Percentiles rank a stretch among this genome's conserved stretches.
Evolutionary conservation across 495 filamentous ascomycete genomes (phyloP).

Genomic region (Glonium stellatum): DNA sequence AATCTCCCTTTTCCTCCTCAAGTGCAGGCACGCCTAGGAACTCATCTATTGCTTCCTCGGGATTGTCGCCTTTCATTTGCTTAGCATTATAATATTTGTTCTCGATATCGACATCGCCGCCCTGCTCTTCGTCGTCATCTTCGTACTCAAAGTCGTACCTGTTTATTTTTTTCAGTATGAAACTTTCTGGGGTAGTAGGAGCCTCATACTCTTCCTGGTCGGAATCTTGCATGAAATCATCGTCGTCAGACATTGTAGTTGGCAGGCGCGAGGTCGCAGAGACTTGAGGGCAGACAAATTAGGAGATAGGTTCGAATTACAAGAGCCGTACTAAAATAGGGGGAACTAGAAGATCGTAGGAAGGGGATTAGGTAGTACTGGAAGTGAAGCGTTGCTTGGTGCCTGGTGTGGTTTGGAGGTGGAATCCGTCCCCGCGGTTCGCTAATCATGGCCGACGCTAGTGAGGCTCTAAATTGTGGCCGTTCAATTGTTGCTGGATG

Average conservation of each 20-base stretch:
- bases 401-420: no score
- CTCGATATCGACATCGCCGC: constrained; percentile 86
- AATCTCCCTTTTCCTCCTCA: constrained; percentile 88
- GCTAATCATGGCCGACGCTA: no score
- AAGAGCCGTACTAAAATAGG: not conserved
- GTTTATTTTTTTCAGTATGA: not conserved
- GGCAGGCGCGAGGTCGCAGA: not conserved
- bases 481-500: no score
- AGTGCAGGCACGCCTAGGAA: constrained; percentile 79
- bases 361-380: no score
- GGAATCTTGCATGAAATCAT: constrained; percentile 99
- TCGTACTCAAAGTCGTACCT: constrained; percentile 97
- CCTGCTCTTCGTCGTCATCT: constrained; percentile 82
- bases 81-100: constrained; percentile 99
- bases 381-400: no score
- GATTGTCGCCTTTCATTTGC: constrained; percentile 80
- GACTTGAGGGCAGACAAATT: constrained; percentile 3
- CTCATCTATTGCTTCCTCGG: constrained; percentile 83
- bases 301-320: constrained; percentile 3
- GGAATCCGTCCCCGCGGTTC: no score
- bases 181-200: not conserved
- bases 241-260: constrained; percentile 79
- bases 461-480: no score
- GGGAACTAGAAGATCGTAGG: no score
- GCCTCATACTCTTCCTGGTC: constrained; percentile 68